phyloP scores from a whole-genome alignment of 441 rosid genomes.

The Euphorbia celastroides region DNA sequence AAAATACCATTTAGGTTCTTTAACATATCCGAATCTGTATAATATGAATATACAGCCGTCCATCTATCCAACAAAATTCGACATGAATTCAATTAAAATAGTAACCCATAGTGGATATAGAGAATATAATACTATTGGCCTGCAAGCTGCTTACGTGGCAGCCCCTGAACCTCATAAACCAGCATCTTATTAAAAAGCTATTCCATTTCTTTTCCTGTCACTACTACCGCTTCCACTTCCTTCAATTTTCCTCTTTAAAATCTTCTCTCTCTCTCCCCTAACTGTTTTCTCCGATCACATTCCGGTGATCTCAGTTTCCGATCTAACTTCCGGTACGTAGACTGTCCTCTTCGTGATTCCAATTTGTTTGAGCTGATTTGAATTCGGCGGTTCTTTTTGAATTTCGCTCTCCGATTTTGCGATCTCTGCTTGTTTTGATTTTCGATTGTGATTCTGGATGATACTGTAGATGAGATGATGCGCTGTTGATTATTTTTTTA shows the following conservation, averaged over 20 bases:
- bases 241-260: neutral
- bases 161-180: constrained; percentile 31
- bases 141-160: constrained; percentile 40
- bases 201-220: constrained; percentile 12
- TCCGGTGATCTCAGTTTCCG: too few relatives aligned
- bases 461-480: too few relatives aligned
- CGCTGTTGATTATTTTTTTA: too few relatives aligned
- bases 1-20: too few relatives aligned
- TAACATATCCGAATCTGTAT: too few relatives aligned
- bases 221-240: constrained; percentile 3
- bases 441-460: too few relatives aligned
- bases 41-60: too few relatives aligned
- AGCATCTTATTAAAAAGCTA: constrained; percentile 28
- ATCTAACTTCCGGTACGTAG: too few relatives aligned
- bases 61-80: too few relatives aligned
- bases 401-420: too few relatives aligned
- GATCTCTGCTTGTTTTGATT: too few relatives aligned
- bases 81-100: neutral
- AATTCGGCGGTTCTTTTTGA: neutral
- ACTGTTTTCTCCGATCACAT: too few relatives aligned
- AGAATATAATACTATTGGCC: constrained; percentile 19
- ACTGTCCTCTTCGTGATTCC: constrained; percentile 5
- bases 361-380: neutral
- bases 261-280: neutral
- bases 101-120: neutral